Conservation (phyloP, 1,284 basidiomycete genomes). For the Fomitopsis schrenkii region DNA sequence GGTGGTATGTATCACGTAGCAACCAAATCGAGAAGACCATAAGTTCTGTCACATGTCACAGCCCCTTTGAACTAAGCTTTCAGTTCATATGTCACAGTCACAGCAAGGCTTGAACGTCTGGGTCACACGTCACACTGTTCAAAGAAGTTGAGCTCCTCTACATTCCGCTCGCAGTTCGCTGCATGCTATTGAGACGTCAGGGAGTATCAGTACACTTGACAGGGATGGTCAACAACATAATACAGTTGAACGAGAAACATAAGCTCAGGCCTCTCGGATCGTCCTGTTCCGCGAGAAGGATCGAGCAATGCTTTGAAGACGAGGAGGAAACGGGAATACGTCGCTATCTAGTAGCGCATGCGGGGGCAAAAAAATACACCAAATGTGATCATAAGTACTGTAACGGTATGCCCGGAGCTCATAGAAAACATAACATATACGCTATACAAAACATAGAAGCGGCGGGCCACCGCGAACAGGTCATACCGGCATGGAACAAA, state of each 20-base stretch:
- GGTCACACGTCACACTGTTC: no score
- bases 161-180: no score
- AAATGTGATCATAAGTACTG: conserved; percentile 2
- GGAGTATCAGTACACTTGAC: no score
- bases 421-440: conserved; percentile 1
- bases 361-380: neutral
- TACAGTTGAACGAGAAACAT: neutral
- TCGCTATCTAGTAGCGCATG: conserved; percentile 3
- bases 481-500: neutral
- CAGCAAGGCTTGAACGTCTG: no score
- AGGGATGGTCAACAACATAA: neutral
- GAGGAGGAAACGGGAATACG: neutral
- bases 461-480: neutral
- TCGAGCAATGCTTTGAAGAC: neutral
- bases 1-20: conserved; percentile 35
- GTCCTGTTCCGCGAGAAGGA: neutral
- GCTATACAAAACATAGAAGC: neutral
- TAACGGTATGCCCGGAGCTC: neutral
- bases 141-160: no score
- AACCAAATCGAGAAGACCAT: no score
- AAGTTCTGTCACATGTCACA: no score
- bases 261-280: neutral
- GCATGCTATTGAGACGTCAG: no score
- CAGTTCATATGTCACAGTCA: no score
- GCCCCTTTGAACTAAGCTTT: no score